A percentile compares a stretch with the other conserved stretches of the same genome.
These are phyloP conservation scores for Cyberlindnera xishuangbannaensis DNA, from an alignment of 805 yeast species.

Conservation along the genomic window DNA sequence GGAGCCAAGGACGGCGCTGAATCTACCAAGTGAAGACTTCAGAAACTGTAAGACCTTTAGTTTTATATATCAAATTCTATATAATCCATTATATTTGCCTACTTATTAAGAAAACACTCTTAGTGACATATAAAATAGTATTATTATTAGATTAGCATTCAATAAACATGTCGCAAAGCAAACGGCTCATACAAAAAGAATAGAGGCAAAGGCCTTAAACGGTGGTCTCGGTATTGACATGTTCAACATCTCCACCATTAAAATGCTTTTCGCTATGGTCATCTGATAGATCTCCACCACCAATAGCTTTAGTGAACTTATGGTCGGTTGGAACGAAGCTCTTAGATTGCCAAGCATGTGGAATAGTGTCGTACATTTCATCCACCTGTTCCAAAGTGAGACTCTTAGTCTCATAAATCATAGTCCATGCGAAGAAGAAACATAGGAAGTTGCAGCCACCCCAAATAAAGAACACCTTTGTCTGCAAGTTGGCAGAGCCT, in stretches of 20 bases:
- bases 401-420: constrained; percentile 62
- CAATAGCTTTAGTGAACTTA: constrained; percentile 23
- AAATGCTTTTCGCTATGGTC: constrained; percentile 6
- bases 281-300: constrained; percentile 5
- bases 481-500: constrained; percentile 56
- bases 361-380: constrained; percentile 40
- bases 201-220: constrained; percentile 2
- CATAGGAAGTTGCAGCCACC: constrained; percentile 60
- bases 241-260: not conserved
- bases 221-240: constrained; percentile 5
- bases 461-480: constrained; percentile 70
- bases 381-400: constrained; percentile 64
- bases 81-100: too few relatives aligned
- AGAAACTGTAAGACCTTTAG: not conserved
- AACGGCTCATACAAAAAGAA: too few relatives aligned
- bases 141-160: too few relatives aligned
- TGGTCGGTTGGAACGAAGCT: constrained; percentile 29
- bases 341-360: constrained; percentile 30
- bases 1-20: constrained; percentile 33
- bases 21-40: constrained; percentile 8
- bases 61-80: too few relatives aligned
- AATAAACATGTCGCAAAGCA: too few relatives aligned
- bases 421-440: constrained; percentile 50
- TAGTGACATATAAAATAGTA: too few relatives aligned
- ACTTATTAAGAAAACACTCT: too few relatives aligned